Conservation (phyloP, 495 filamentous ascomycete genomes). For the Gamarada debralockiae region DNA sequence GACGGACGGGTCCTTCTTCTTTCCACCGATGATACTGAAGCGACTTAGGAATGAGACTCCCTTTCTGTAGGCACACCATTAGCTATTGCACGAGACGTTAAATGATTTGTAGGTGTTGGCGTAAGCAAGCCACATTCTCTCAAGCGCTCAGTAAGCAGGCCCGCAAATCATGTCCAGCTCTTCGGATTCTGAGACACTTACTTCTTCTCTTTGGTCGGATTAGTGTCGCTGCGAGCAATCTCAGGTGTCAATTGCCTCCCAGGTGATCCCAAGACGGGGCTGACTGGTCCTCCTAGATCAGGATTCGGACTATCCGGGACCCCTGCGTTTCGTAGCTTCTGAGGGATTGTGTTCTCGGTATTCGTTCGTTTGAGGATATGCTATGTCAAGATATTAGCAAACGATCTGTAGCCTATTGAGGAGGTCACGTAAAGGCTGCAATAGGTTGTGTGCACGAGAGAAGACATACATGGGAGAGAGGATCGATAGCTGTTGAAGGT, state of each 20-base stretch:
- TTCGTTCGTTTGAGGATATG: constrained; percentile 82
- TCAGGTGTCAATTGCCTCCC: constrained; percentile 30
- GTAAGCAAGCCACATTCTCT: constrained; percentile 4
- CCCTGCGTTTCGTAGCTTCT: constrained; percentile 53
- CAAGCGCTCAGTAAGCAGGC: background rate
- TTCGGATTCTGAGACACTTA: constrained; percentile 24
- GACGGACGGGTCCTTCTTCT: constrained; percentile 61
- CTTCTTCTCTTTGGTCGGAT: constrained; percentile 39
- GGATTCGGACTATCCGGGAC: constrained; percentile 46
- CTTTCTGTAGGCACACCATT: constrained; percentile 54
- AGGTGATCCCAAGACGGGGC: constrained; percentile 30
- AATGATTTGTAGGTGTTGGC: background rate
- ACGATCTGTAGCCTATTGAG: background rate
- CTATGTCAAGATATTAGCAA: constrained; percentile 14
- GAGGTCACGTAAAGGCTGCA: background rate
- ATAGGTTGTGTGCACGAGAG: background rate
- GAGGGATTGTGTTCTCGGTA: constrained; percentile 64
- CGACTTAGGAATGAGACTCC: constrained; percentile 89
- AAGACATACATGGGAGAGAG: constrained; percentile 49
- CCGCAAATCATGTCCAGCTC: background rate
- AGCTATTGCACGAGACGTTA: constrained; percentile 8
- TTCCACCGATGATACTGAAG: constrained; percentile 67
- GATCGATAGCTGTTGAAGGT: constrained; percentile 39
- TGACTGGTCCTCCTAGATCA: constrained; percentile 49
- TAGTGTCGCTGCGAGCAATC: constrained; percentile 36